phyloP scores from a whole-genome alignment of 257 asterid species.

The Cruciata laevipes region DNA sequence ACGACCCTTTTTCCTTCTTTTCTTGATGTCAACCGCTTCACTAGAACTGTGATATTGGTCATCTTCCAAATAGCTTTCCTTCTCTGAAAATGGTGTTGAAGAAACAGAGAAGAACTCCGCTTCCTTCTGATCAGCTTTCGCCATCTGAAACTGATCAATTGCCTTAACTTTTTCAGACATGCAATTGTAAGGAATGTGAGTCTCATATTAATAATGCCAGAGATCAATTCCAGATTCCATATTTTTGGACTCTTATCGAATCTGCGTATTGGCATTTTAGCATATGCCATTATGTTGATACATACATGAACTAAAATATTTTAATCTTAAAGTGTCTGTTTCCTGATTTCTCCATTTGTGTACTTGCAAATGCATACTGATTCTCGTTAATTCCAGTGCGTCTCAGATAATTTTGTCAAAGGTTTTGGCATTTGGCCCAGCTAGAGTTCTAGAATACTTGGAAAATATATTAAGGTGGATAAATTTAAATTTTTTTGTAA shows the following conservation, averaged over 20 bases:
- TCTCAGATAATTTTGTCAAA: too few species aligned
- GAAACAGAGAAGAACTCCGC: not conserved
- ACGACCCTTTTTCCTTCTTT: conserved; percentile 38
- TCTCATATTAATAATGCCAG: not conserved
- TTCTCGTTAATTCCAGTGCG: too few species aligned
- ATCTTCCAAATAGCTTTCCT: not conserved
- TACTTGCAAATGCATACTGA: too few species aligned
- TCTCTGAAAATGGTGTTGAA: not conserved
- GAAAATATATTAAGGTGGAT: too few species aligned
- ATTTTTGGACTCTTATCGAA: not conserved
- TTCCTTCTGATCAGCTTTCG: conserved; percentile 1
- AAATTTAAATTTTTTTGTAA: too few species aligned
- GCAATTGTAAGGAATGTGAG: not conserved
- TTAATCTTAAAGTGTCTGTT: too few species aligned
- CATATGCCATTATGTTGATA: too few species aligned
- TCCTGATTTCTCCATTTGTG: too few species aligned
- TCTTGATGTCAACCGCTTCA: conserved; percentile 5
- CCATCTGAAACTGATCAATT: not conserved
- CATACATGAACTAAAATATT: too few species aligned
- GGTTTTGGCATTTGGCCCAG: too few species aligned
- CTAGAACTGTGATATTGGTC: not conserved
- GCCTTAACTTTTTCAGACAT: not conserved
- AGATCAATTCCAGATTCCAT: not conserved
- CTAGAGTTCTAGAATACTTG: too few species aligned
- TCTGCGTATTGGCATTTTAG: not conserved